Evolutionary conservation across 805 yeast species (phyloP), one percentile per base, ranked within the genome.

Genomic region (Candida insectalens): DNA sequence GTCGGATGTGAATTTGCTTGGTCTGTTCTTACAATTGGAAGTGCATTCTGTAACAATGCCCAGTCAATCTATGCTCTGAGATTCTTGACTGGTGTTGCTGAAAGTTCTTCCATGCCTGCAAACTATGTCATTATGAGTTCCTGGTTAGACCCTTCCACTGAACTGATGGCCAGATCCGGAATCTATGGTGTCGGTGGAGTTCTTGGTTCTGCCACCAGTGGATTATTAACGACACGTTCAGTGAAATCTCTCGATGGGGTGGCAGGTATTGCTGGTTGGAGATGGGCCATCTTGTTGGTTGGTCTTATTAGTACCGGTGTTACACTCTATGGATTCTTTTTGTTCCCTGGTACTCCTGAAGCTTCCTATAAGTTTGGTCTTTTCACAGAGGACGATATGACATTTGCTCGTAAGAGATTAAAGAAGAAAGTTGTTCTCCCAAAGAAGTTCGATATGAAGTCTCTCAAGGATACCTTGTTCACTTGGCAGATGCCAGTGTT

Each of bases 271-370:
- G 63, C 65, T 5, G 75, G 83, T 9, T 80, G 85, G 85, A 63
- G 77, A 59, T 80, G 85, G 85, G 71, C 75, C 49, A 78, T 75
- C 46, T 71, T 80, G 30, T 63, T 80, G 39, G 83, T 77, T 49
- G 78, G 77, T 9, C 46, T 71, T 30, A 65, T 80, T 31, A 71
- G 79, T 5, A 45, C 77, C 19, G 72, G 65, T 3, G 69, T 80
- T 25, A 81, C 78, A 4, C 7, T 78, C 6, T 73, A 67, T 41
- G 82, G 83, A 1, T 60, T 71, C 26, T 30, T 77, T 3, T 67
- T 66, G 36, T 72, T 76, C 49, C 83, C 83, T 10, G 81, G 75
- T 65, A 59, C 63, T 26, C 55, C 58, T 19, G 35, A 39, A 18
- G 30, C 49, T 25, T 41, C 45, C 28, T 46, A 43, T 25, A 59